Percentiles rank a stretch among this genome's conserved stretches.
phyloP scores from a whole-genome alignment of 176 grass and related monocot genomes.

The Aegilops speltoides region DNA sequence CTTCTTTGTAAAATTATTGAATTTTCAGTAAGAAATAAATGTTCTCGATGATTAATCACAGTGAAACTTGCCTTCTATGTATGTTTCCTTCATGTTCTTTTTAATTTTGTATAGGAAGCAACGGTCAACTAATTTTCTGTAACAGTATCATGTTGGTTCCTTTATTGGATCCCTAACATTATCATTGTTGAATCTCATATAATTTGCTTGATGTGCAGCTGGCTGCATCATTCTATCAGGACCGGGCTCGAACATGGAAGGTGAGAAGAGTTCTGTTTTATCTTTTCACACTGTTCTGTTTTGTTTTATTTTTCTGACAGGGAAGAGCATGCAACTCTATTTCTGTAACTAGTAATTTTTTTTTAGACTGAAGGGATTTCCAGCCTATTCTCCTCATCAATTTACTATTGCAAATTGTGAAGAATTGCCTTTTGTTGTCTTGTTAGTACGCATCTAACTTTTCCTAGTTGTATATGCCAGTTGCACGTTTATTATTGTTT shows the following conservation, averaged over 20 bases:
- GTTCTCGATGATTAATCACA: not conserved
- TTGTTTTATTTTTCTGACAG: not conserved
- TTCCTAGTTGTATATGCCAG: not conserved
- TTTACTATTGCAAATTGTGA: not conserved
- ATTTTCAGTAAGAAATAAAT: not conserved
- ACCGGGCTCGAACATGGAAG: slow-evolving; percentile 85
- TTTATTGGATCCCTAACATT: not conserved
- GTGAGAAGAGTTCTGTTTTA: slow-evolving; percentile 38
- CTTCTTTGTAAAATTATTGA: not conserved
- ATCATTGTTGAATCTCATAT: not conserved
- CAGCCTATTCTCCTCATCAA: not conserved
- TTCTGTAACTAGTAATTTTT: not conserved
- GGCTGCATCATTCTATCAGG: slow-evolving; percentile 80
- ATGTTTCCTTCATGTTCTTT: not conserved
- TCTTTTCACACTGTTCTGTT: not conserved
- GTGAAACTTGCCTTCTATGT: not conserved
- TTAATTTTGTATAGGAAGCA: not conserved
- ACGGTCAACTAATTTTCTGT: not conserved
- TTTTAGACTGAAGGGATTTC: not conserved
- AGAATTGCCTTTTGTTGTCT: not conserved
- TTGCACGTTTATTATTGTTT: not conserved
- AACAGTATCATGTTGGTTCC: not conserved
- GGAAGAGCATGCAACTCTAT: not conserved
- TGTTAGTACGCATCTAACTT: not conserved
- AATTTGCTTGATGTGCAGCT: slow-evolving; percentile 51